Conservation (phyloP, 192 early-diverging fungal species). For the Coemansia sp. region DNA sequence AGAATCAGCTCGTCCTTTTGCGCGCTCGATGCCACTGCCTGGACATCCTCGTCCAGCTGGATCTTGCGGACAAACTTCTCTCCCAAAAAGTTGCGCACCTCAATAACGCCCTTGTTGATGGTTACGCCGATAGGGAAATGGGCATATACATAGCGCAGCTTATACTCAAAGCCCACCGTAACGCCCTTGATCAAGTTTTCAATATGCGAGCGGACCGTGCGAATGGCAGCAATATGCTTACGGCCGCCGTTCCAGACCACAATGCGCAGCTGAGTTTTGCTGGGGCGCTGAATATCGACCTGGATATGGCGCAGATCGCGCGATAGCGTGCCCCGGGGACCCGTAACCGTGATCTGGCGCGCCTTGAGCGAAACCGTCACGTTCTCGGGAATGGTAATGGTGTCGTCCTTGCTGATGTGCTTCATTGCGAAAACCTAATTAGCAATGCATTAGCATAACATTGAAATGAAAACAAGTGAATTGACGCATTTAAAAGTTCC, state of each 20-base stretch:
- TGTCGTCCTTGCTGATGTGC: slow-evolving; percentile 87
- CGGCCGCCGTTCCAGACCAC: slow-evolving; percentile 93
- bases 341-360: slow-evolving; percentile 81
- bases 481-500: no score
- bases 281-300: slow-evolving; percentile 79
- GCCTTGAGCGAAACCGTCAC: slow-evolving; percentile 87
- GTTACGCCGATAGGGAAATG: slow-evolving; percentile 99
- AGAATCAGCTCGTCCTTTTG: slow-evolving; percentile 96
- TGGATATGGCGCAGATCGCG: slow-evolving; percentile 93
- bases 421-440: slow-evolving; percentile 62
- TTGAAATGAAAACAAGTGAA: no score
- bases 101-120: slow-evolving; percentile 75
- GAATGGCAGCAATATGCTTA: slow-evolving; percentile 98
- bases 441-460: no score
- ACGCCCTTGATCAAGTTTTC: slow-evolving; percentile 97
- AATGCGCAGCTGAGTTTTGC: slow-evolving; percentile 72
- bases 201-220: slow-evolving; percentile 93
- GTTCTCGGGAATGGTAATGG: slow-evolving; percentile 85
- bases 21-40: slow-evolving; percentile 68
- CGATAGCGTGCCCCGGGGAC: slow-evolving; percentile 83
- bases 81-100: slow-evolving; percentile 99
- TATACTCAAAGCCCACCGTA: slow-evolving; percentile 99
- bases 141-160: slow-evolving; percentile 98
- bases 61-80: slow-evolving; percentile 90
- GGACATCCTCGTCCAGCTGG: slow-evolving; percentile 82